These are phyloP conservation scores for Athelia psychrophila DNA, from an alignment of 1,284 basidiomycete species.

Conservation along the genomic window DNA sequence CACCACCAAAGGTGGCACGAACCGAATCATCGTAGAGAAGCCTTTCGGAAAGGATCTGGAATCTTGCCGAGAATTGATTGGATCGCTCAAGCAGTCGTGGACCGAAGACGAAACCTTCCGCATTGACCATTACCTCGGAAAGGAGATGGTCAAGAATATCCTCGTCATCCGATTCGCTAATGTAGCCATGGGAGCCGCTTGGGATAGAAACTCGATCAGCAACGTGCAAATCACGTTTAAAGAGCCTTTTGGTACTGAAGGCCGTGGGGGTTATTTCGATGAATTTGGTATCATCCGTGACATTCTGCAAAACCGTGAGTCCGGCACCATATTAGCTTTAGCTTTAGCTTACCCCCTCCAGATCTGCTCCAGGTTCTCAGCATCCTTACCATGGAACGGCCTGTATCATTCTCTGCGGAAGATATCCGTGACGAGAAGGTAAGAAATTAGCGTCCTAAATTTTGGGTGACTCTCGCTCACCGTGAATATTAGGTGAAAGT, in stretches of 20 bases:
- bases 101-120: conserved; percentile 95
- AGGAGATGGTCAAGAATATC: conserved; percentile 99
- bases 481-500: conserved; percentile 79
- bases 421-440: conserved; percentile 98
- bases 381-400: conserved; percentile 93
- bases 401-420: conserved; percentile 94
- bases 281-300: conserved; percentile 98
- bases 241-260: conserved; percentile 96
- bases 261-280: conserved; percentile 97
- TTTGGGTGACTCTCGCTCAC: conserved; percentile 8
- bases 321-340: neutral
- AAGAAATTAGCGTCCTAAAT: conserved; percentile 7
- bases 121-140: conserved; percentile 97
- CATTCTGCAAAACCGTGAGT: conserved; percentile 93
- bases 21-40: conserved; percentile 95
- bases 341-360: conserved; percentile 29
- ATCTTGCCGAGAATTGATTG: conserved; percentile 79
- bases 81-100: conserved; percentile 84
- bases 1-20: conserved; percentile 57
- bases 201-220: conserved; percentile 93
- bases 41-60: conserved; percentile 94
- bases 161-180: conserved; percentile 94
- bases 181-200: conserved; percentile 79
- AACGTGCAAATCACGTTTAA: conserved; percentile 99
- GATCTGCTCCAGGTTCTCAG: conserved; percentile 92